Evolutionary conservation across 306 rosid genomes (phyloP), one percentile per base, ranked within the genome.

Genomic region (Fagus sylvatica): DNA sequence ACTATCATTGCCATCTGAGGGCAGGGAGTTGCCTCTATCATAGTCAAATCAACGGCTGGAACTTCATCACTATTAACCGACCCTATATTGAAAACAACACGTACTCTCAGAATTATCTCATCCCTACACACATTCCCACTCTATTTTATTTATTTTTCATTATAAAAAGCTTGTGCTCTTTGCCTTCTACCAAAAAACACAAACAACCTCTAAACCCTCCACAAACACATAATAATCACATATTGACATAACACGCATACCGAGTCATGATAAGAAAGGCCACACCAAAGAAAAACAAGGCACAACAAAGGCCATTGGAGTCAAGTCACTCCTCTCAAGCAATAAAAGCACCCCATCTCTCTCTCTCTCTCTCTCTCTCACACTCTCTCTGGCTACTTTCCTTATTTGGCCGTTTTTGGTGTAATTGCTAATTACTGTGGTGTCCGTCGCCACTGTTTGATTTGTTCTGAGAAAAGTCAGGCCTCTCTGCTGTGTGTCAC

Each of bases 1-100:
- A 43, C 65, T 36, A 49, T 61, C 60, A 54, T 55, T 28, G 4
- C 28, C 1, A 88, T 84, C 90, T 0, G 4, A 84, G 76, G 90
- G 91, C 17, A 10, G 54, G 77, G 82, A 87, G 16, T 42, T 37
- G 36, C 54, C 19, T 7, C 3, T 4, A 17, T 16, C 2, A 1
- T 16, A 2, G 46, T 46, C 41, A 30, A 32, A 68, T 78, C 85
- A 7, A 86, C 80, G 90, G 80, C 42, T 30, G 59, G 12, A 1
- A 75, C 8, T 73, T 69, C 56, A 34, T 67, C 83, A 17, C 34
- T 3, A 11, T 3, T 28, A 73, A 59, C 61, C 49, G 16, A 41
- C n/a, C 48, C 54, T 61, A 49, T 1, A 22, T 22, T 22, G 7
- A 28, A 37, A 17, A 2, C 76, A 0, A n/a, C 73, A 64, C 73